Conservation (phyloP, 768 basidiomycete species). For the Suillus clintonianus region DNA sequence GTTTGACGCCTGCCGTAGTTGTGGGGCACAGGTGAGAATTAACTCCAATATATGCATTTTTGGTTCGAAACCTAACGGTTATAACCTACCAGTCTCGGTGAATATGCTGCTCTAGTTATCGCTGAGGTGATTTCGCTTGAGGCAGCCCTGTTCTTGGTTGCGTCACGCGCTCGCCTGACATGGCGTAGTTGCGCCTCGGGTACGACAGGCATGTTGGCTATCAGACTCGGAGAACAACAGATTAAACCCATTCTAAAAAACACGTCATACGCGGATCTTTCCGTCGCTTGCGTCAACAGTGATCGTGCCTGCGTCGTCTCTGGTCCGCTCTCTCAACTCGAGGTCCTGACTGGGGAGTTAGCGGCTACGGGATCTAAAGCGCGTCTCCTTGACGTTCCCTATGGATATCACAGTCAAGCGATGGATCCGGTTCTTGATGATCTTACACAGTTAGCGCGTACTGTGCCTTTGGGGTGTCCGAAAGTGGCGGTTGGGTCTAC, state of each 20-base stretch:
- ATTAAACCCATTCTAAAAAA: conserved; percentile 38
- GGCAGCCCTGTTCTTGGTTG: conserved; percentile 59
- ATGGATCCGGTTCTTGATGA: conserved; percentile 62
- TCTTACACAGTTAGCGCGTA: conserved; percentile 41
- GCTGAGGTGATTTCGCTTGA: conserved; percentile 58
- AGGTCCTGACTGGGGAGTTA: conserved; percentile 42
- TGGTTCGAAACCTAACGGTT: not conserved
- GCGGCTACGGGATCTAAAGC: conserved; percentile 41
- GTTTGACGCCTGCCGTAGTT: conserved; percentile 58
- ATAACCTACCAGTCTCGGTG: conserved; percentile 61
- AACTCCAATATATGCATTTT: not conserved
- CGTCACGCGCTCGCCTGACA: conserved; percentile 59
- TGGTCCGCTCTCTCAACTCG: conserved; percentile 50
- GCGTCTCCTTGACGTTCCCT: conserved; percentile 52
- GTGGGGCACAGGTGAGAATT: conserved; percentile 68
- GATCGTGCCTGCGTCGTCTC: conserved; percentile 58
- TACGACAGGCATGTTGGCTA: conserved; percentile 63
- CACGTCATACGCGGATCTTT: conserved; percentile 37
- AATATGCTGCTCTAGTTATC: conserved; percentile 71
- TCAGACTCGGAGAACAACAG: conserved; percentile 39
- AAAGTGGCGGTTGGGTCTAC: conserved; percentile 64
- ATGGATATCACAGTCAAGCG: conserved; percentile 66
- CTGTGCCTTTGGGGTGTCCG: conserved; percentile 45
- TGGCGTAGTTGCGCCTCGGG: conserved; percentile 43
- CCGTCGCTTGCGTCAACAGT: conserved; percentile 66